Base-by-base conservation (phyloP, 2,329 filamentous ascomycete genomes). In the Alternaria arbusti region DNA sequence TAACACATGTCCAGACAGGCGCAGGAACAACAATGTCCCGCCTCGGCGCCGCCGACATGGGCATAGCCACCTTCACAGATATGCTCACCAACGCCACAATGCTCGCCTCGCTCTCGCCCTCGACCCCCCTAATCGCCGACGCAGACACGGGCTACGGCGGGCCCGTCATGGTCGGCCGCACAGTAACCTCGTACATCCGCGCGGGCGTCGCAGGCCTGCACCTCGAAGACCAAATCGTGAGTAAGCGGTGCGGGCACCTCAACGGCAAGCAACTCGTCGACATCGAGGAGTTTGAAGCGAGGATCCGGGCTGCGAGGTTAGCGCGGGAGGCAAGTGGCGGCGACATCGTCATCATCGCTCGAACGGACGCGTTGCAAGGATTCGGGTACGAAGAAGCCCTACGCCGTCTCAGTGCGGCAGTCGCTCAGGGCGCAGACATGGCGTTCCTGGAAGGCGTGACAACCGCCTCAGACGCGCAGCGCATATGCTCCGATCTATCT, bases 171-270 rank as follows among this genome's bases (percentile, higher is more conserved):
- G 84, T 89, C 40, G 82, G 84, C 2, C 83, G 86, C 25, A 86
- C 86, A 3, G 82, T 87, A 8, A 75, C 81, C n/a, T 77, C 82
- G 47, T 89, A 89, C 76, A 82, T 83, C 52, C 80, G 82, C 25
- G 81, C 84, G 6, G 87, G 87, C 13, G 84, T 90, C 4, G 87
- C 88, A 1, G 88, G 81, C 0, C 78, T 89, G 20, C 87, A 90
- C 70, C 84, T 90, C 60, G 88, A 90, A 74, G 88, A 90, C 76
- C 88, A 91, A 79, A 83, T 90, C 17, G 80, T 85, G 46, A 86
- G 84, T 47, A 91, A 91, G 79, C 86, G 88, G 10, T 91, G 89
- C 74, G 89, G 89, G 1, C 89, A 91, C 72, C 81, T 91, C 1
- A 76, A 78, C 0, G 87, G 87, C 57, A 91, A 91, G 76, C 82